Conservation (phyloP, 2,329 filamentous ascomycete genomes). For the Pseudogymnoascus sp. region DNA sequence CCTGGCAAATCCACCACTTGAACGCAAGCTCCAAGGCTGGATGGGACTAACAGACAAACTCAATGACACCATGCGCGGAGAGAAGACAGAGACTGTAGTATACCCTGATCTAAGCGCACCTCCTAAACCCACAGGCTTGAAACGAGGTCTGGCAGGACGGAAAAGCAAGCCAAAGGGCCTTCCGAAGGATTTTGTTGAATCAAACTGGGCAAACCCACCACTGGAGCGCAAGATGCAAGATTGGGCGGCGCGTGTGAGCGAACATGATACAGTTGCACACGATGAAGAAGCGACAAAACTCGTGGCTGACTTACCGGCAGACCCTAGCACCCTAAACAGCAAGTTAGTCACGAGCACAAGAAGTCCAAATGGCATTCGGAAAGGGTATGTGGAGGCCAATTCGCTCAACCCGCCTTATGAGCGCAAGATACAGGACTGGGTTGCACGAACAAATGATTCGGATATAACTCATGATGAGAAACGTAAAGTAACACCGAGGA, state of each 20-base stretch:
- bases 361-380: constrained; percentile 20
- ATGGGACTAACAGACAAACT: constrained; percentile 29
- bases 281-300: constrained; percentile 4
- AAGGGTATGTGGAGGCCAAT: constrained; percentile 47
- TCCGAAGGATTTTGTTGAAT: constrained; percentile 51
- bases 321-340: constrained; percentile 1
- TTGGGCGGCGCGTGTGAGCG: constrained; percentile 39
- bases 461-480: not conserved
- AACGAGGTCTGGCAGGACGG: not conserved
- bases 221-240: constrained; percentile 53
- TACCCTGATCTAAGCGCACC: not conserved
- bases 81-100: not conserved
- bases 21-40: constrained; percentile 56
- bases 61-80: not conserved
- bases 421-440: constrained; percentile 56
- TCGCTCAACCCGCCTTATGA: constrained; percentile 47
- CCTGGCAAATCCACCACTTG: constrained; percentile 43
- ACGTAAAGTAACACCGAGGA: not conserved
- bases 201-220: constrained; percentile 45
- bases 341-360: not conserved
- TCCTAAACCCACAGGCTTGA: not conserved
- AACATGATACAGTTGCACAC: not conserved
- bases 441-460: constrained; percentile 22
- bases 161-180: constrained; percentile 28
- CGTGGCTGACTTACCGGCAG: not conserved